Conservation (phyloP, 1,284 basidiomycete genomes). For the Leccinum solheimii region DNA sequence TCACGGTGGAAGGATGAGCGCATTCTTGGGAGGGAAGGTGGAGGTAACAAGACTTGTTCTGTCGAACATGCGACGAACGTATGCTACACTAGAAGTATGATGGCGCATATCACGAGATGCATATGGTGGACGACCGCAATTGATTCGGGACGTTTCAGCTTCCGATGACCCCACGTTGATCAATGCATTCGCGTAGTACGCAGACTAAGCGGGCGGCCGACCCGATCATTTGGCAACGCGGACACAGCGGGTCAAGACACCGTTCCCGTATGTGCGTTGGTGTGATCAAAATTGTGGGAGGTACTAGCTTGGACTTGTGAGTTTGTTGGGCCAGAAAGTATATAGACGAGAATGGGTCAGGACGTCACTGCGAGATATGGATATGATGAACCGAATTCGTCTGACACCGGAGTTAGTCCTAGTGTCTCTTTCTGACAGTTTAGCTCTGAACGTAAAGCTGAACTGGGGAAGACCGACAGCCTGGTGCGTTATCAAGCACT, state of each 20-base stretch:
- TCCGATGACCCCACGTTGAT: conserved; percentile 13
- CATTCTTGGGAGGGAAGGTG: conserved; percentile 1
- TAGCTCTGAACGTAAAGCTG: neutral
- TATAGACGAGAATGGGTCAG: conserved; percentile 4
- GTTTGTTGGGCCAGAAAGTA: neutral
- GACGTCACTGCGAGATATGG: conserved; percentile 10
- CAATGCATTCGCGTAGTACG: conserved; percentile 5
- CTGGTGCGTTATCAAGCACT: neutral
- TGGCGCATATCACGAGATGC: neutral
- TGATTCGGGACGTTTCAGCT: neutral
- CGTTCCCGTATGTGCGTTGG: conserved; percentile 3
- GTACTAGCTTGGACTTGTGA: neutral
- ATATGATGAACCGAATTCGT: neutral
- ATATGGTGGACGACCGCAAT: neutral
- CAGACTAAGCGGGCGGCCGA: neutral
- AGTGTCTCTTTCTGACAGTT: neutral
- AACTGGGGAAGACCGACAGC: neutral
- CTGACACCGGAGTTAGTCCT: neutral
- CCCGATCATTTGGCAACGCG: conserved; percentile 12
- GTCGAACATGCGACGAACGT: conserved; percentile 20
- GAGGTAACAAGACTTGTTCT: conserved; percentile 1
- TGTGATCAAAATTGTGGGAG: conserved; percentile 10
- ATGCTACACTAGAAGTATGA: conserved; percentile 14
- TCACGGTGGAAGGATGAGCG: conserved; percentile 10
- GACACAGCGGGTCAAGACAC: conserved; percentile 11